Conservation (phyloP, 768 basidiomycete genomes). For the Infundibulicybe gibba region DNA sequence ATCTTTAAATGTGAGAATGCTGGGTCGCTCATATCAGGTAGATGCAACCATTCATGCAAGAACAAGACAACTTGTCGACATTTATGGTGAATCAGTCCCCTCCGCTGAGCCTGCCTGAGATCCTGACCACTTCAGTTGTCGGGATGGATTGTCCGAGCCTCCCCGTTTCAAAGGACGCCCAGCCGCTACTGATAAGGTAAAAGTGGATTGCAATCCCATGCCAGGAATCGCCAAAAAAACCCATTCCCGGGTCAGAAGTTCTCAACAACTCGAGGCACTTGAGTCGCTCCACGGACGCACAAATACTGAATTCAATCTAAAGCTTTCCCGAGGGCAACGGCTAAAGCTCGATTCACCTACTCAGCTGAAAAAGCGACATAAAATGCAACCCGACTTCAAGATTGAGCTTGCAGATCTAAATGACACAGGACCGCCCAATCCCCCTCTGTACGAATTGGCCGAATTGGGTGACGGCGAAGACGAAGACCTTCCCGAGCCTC, state of each 20-base stretch:
- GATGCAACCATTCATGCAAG: conserved; percentile 81
- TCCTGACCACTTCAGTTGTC: conserved; percentile 48
- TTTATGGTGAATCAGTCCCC: conserved; percentile 49
- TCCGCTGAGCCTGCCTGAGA: background rate
- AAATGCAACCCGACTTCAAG: conserved; percentile 40
- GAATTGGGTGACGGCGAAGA: conserved; percentile 32
- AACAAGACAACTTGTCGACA: conserved; percentile 75
- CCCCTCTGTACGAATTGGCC: conserved; percentile 15
- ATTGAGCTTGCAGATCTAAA: conserved; percentile 43
- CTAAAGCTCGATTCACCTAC: conserved; percentile 36
- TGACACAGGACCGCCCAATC: conserved; percentile 11
- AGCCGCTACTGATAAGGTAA: conserved; percentile 7
- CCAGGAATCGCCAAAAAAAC: conserved; percentile 3
- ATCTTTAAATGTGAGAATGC: background rate
- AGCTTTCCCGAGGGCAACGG: conserved; percentile 34
- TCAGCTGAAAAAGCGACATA: conserved; percentile 24
- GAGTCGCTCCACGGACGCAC: conserved; percentile 41
- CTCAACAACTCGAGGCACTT: conserved; percentile 31
- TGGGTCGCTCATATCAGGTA: conserved; percentile 19
- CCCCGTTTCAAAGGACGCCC: conserved; percentile 24
- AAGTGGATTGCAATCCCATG: conserved; percentile 4
- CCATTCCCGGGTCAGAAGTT: conserved; percentile 6
- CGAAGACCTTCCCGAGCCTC: conserved; percentile 35
- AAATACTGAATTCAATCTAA: conserved; percentile 33
- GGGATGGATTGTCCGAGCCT: conserved; percentile 61